Conservation (phyloP, 1,284 basidiomycete genomes). For the Crepidotus sp. region DNA sequence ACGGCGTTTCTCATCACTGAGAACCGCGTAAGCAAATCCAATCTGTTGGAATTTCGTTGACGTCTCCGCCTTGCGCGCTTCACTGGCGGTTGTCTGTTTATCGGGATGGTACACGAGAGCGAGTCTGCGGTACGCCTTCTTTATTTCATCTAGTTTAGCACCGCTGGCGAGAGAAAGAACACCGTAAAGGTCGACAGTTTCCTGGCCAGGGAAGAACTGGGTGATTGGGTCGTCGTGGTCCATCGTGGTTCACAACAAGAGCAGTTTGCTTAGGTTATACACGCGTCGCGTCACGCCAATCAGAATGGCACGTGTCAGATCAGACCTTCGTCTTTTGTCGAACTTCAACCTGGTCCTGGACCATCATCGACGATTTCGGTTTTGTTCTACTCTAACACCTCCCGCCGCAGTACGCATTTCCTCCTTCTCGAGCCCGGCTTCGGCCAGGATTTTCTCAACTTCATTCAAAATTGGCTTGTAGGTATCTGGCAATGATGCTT, state of each 20-base stretch:
- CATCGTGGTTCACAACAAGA: conserved; percentile 30
- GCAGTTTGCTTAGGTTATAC: conserved; percentile 12
- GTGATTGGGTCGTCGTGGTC: conserved; percentile 63
- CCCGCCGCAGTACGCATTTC: conserved; percentile 53
- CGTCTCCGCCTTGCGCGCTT: conserved; percentile 55
- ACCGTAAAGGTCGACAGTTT: conserved; percentile 66
- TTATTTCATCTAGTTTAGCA: conserved; percentile 60
- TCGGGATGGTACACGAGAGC: conserved; percentile 85
- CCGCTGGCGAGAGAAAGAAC: conserved; percentile 51
- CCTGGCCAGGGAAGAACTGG: conserved; percentile 70
- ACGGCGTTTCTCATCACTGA: conserved; percentile 70
- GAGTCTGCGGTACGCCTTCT: conserved; percentile 76
- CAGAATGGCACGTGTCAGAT: neutral
- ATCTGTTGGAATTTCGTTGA: conserved; percentile 79
- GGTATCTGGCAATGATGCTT: no score
- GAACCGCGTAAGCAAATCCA: conserved; percentile 83
- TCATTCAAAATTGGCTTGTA: conserved; percentile 78
- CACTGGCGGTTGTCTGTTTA: conserved; percentile 63
- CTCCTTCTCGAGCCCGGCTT: conserved; percentile 82
- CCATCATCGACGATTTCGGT: conserved; percentile 47
- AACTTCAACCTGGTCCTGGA: no score
- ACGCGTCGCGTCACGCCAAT: conserved; percentile 13
- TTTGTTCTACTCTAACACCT: conserved; percentile 31
- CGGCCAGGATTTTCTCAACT: conserved; percentile 77
- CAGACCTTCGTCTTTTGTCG: no score